A percentile compares a stretch with the other conserved stretches of the same genome.
Conservation (phyloP, 192 early-diverging fungal genomes). For the Glomus cerebriforme region DNA sequence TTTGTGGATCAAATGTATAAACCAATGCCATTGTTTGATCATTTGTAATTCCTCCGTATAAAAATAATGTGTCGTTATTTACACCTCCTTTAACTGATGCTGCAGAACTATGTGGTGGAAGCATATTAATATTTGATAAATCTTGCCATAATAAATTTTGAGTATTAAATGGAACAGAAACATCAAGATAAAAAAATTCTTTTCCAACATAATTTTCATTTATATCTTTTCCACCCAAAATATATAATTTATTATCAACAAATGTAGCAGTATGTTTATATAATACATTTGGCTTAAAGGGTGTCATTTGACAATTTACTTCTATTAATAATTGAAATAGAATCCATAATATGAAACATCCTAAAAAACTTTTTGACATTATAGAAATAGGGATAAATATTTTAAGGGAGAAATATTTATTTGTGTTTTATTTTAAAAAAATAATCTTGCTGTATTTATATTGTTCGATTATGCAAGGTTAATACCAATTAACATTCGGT, state of each 20-base stretch:
- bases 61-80: neutral
- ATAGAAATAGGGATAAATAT: no score
- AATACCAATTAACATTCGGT: no score
- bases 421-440: no score
- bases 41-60: neutral
- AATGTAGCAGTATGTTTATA: neutral
- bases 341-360: no score
- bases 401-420: no score
- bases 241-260: neutral
- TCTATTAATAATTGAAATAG: no score
- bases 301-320: no score
- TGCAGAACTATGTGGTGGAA: neutral
- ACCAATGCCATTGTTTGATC: no score
- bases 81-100: neutral
- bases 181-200: constrained; percentile 5
- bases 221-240: neutral
- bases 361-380: no score
- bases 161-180: neutral
- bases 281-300: neutral
- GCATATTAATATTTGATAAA: neutral
- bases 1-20: no score
- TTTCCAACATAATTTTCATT: neutral
- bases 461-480: no score
- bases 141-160: neutral
- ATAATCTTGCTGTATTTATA: no score